Percentiles rank a stretch among this genome's conserved stretches.
Evolutionary conservation across 345 rosid genomes (phyloP).

Genomic region (Passiflora organensis): DNA sequence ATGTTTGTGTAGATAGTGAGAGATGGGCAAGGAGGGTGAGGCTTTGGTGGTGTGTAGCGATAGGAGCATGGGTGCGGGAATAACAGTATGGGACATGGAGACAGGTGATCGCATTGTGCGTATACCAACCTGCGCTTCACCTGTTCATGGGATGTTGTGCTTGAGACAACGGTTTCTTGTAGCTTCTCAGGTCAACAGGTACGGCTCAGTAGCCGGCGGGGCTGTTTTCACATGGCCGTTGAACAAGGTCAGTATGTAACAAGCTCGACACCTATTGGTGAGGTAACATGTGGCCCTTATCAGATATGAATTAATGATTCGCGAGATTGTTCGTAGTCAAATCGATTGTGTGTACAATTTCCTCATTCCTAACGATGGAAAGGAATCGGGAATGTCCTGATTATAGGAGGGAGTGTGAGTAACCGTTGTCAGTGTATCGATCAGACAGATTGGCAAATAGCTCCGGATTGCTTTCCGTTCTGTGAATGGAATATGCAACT

Average conservation of each 20-base stretch:
- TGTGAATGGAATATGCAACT: too few relatives aligned
- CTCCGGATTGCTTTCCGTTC: too few relatives aligned
- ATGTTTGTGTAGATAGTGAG: neutral
- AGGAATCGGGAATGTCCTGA: too few relatives aligned
- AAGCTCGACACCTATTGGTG: too few relatives aligned
- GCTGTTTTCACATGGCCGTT: slow-evolving; percentile 39
- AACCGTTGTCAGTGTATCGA: too few relatives aligned
- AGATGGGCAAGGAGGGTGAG: slow-evolving; percentile 14
- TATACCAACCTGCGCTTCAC: slow-evolving; percentile 45
- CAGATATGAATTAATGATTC: too few relatives aligned
- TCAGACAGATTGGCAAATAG: too few relatives aligned
- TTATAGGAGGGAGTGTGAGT: too few relatives aligned
- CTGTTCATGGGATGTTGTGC: slow-evolving; percentile 37
- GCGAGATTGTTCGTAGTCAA: too few relatives aligned
- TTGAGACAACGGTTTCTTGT: slow-evolving; percentile 32
- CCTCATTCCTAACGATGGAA: too few relatives aligned
- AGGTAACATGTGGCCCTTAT: too few relatives aligned
- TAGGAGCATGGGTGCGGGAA: slow-evolving; percentile 36
- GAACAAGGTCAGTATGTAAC: slow-evolving; percentile 28
- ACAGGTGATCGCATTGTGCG: slow-evolving; percentile 37
- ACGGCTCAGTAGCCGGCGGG: slow-evolving; percentile 48
- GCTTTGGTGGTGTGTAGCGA: slow-evolving; percentile 43
- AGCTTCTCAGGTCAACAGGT: slow-evolving; percentile 42
- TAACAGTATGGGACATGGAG: slow-evolving; percentile 33
- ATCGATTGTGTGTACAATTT: too few relatives aligned